Evolutionary conservation across 352 stramenopile species (phyloP).

Genomic region (Phytophthora tentaculata): DNA sequence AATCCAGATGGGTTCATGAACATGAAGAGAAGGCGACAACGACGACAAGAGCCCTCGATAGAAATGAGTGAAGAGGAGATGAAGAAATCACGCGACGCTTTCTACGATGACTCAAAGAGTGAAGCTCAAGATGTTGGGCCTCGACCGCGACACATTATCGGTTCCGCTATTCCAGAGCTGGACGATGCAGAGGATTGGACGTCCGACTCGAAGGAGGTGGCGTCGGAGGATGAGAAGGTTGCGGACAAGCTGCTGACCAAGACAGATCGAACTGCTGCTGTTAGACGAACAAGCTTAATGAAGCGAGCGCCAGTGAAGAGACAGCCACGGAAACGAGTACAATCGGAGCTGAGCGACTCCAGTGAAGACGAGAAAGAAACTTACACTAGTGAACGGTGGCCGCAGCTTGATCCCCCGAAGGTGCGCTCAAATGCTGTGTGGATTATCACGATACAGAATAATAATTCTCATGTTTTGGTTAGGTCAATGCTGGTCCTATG

Average conservation of each 20-base stretch:
- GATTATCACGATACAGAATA: not conserved
- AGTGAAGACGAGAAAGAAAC: constrained; percentile 37
- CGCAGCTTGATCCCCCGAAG: constrained; percentile 52
- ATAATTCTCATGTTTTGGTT: constrained; percentile 7
- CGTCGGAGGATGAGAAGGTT: constrained; percentile 18
- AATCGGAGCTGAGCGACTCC: constrained; percentile 15
- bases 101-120: constrained; percentile 47
- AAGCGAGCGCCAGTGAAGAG: constrained; percentile 6
- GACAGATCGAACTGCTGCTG: not conserved
- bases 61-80: constrained; percentile 32
- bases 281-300: not conserved
- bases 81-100: constrained; percentile 32
- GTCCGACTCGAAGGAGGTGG: constrained; percentile 60
- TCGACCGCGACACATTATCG: constrained; percentile 51
- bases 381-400: constrained; percentile 53
- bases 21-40: constrained; percentile 31
- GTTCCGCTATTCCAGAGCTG: constrained; percentile 33
- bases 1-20: constrained; percentile 38
- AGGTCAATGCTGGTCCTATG: constrained; percentile 51
- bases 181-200: constrained; percentile 66
- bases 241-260: not conserved
- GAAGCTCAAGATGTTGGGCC: constrained; percentile 23
- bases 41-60: constrained; percentile 4
- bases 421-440: constrained; percentile 19
- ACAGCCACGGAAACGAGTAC: constrained; percentile 9